These are phyloP conservation scores for Bryoerythrophyllum caledonicum DNA, from an alignment of 225 moss, liverwort and hornwort species.

Conservation along the genomic window DNA sequence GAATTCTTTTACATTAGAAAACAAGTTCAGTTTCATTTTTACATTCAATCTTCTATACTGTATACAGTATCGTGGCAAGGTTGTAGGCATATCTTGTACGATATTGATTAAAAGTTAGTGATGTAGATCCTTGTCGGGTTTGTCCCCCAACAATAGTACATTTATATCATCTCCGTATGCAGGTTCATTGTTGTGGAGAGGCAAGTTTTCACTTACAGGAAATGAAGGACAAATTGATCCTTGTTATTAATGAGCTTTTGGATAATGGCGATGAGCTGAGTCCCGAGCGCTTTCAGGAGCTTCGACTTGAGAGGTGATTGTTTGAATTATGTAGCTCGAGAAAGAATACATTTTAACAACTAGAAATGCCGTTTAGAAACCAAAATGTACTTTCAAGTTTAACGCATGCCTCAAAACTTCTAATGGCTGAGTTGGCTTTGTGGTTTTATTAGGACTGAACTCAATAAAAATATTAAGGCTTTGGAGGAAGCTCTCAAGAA, in stretches of 20 bases:
- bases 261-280: conserved; percentile 84
- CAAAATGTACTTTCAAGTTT: not conserved
- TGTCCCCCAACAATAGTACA: not conserved
- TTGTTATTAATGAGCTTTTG: conserved; percentile 77
- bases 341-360: not conserved
- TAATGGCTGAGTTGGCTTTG: conserved; percentile 29
- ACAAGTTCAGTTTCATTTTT: not conserved
- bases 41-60: not conserved
- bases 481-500: conserved; percentile 68
- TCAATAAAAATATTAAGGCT: conserved; percentile 77
- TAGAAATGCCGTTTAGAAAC: not conserved
- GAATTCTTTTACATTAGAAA: not conserved
- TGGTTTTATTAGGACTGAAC: conserved; percentile 59
- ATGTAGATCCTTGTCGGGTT: conserved; percentile 17
- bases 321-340: conserved; percentile 4
- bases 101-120: not conserved
- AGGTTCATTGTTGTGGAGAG: conserved; percentile 75
- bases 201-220: conserved; percentile 80
- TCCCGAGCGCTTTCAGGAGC: conserved; percentile 72
- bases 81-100: conserved; percentile 12
- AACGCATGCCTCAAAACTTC: not conserved
- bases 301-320: conserved; percentile 75
- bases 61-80: conserved; percentile 1
- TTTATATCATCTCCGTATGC: conserved; percentile 27
- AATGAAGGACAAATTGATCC: conserved; percentile 84